Conservation (phyloP, 805 yeast genomes). For the Cyberlindnera sargentensis region DNA sequence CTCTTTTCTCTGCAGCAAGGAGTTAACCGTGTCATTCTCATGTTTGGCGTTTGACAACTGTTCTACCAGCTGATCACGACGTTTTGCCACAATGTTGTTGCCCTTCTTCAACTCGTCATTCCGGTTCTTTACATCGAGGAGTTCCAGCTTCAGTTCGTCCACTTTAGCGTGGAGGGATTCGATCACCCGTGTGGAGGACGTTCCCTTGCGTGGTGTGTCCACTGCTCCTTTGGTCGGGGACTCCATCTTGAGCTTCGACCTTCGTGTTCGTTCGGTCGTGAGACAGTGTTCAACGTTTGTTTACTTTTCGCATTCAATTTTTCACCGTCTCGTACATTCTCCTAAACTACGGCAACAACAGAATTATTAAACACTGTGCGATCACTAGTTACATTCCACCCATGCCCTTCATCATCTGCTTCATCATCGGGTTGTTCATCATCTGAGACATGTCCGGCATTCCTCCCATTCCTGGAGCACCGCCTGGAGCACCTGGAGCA, state of each 20-base stretch:
- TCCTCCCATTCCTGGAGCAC: constrained; percentile 26
- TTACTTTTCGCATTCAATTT: constrained; percentile 6
- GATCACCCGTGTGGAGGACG: constrained; percentile 27
- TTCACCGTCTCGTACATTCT: no score
- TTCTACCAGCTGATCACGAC: constrained; percentile 50
- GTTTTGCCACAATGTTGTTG: constrained; percentile 36
- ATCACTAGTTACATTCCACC: constrained; percentile 21
- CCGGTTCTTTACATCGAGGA: constrained; percentile 30
- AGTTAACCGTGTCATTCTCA: constrained; percentile 68
- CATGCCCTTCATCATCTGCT: constrained; percentile 43
- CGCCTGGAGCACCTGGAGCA: background rate
- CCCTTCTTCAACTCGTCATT: constrained; percentile 53
- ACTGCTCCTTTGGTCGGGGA: background rate
- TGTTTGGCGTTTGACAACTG: constrained; percentile 66
- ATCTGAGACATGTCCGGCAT: constrained; percentile 33
- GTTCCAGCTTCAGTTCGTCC: constrained; percentile 42
- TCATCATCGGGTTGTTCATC: constrained; percentile 39
- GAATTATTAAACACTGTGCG: no score
- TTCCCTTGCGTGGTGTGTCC: constrained; percentile 5
- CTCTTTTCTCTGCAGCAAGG: constrained; percentile 63
- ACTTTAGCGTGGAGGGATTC: constrained; percentile 39
- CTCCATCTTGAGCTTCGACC: background rate
- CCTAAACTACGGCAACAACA: no score
- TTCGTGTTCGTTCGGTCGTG: background rate
- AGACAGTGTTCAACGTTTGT: constrained; percentile 1